phyloP scores from a whole-genome alignment of 768 basidiomycete species.

The Coprinopsis marcescibilis region DNA sequence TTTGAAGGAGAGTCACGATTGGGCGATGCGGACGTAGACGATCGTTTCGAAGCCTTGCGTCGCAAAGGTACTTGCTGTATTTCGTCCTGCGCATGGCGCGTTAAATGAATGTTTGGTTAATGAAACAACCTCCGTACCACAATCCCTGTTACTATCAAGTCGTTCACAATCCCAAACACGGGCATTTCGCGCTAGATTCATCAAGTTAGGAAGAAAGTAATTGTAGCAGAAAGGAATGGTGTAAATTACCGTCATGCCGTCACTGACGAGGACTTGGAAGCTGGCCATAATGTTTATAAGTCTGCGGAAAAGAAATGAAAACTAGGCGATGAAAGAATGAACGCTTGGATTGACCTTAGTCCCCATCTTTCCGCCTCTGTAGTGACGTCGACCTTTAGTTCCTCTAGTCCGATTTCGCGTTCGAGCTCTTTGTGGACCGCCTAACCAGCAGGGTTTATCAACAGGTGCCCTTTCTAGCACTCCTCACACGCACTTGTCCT shows the following conservation, averaged over 20 bases:
- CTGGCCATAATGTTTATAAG: conserved; percentile 68
- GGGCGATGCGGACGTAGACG: not conserved
- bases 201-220: not conserved
- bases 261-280: conserved; percentile 43
- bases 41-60: not conserved
- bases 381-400: conserved; percentile 42
- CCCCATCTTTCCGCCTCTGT: conserved; percentile 76
- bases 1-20: too few species aligned
- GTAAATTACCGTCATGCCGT: conserved; percentile 45
- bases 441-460: conserved; percentile 26
- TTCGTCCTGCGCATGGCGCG: conserved; percentile 43
- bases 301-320: conserved; percentile 29
- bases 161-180: conserved; percentile 70
- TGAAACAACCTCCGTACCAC: conserved; percentile 45
- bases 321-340: not conserved
- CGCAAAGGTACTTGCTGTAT: conserved; percentile 13
- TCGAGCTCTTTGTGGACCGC: conserved; percentile 76
- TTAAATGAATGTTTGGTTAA: not conserved
- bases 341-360: conserved; percentile 43
- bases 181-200: conserved; percentile 69
- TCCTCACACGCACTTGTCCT: conserved; percentile 44
- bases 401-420: conserved; percentile 57
- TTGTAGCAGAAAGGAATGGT: not conserved
- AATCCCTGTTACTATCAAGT: conserved; percentile 61
- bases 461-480: not conserved